Evolutionary conservation across 148 eudicot species (phyloP).

Genomic region (Cornus controversa): DNA sequence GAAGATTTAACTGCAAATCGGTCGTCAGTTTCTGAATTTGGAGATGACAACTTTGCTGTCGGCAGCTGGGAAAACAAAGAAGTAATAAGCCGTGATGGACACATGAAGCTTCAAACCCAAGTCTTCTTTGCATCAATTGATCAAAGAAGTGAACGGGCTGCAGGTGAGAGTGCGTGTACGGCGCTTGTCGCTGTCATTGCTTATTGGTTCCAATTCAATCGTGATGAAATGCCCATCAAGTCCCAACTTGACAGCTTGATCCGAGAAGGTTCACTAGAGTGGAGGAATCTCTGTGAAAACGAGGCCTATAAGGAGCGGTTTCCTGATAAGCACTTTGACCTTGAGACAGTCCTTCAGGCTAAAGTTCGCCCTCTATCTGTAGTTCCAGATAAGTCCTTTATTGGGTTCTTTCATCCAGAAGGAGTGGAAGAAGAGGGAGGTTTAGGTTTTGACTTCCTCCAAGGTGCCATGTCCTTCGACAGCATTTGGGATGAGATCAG

Average conservation of each 20-base stretch:
- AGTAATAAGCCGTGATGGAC: constrained; percentile 66
- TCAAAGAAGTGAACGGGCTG: constrained; percentile 75
- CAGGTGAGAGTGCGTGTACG: constrained; percentile 88
- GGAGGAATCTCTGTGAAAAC: constrained; percentile 75
- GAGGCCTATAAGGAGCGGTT: constrained; percentile 46
- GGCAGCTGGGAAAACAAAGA: constrained; percentile 77
- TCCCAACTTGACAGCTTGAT: constrained; percentile 75
- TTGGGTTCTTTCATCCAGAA: constrained; percentile 80
- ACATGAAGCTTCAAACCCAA: constrained; percentile 57
- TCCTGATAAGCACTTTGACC: constrained; percentile 88
- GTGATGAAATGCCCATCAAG: constrained; percentile 61
- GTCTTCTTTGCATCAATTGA: constrained; percentile 86
- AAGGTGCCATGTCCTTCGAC: constrained; percentile 80
- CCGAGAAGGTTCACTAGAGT: constrained; percentile 70
- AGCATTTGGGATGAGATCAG: constrained; percentile 80
- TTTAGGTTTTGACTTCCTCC: constrained; percentile 58
- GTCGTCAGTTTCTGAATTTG: constrained; percentile 52
- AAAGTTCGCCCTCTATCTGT: constrained; percentile 51
- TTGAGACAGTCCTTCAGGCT: constrained; percentile 71
- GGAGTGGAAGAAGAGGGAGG: constrained; percentile 51
- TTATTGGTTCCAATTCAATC: constrained; percentile 68
- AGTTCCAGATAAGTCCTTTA: constrained; percentile 60
- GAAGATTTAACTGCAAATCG: constrained; percentile 38
- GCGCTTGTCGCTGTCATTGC: constrained; percentile 83
- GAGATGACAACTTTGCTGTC: constrained; percentile 68